Percentiles rank a stretch among this genome's conserved stretches.
Evolutionary conservation across 2,329 filamentous ascomycete genomes (phyloP).

Genomic region (Ceratocystis papillata): DNA sequence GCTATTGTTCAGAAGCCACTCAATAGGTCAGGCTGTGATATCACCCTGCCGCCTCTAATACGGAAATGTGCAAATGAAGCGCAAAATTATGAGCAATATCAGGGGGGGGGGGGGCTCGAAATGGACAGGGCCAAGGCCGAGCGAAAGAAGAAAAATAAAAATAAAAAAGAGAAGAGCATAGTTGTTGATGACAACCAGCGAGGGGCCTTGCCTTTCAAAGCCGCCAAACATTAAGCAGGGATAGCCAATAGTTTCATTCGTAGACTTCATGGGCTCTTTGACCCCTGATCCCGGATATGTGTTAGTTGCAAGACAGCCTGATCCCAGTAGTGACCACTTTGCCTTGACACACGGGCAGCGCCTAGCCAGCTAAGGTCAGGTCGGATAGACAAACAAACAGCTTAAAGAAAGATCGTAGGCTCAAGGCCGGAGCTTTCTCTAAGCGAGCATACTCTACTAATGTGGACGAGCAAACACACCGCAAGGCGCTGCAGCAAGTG

Average conservation of each 20-base stretch:
- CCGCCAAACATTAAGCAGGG: neutral
- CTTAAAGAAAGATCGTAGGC: too few species aligned
- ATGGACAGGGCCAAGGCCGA: too few species aligned
- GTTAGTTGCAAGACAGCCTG: neutral
- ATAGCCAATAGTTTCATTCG: neutral
- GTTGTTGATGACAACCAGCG: neutral
- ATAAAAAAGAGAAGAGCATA: neutral
- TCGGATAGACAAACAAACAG: too few species aligned
- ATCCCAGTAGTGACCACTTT: neutral
- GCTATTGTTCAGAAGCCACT: neutral
- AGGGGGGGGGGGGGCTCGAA: too few species aligned
- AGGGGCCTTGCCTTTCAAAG: neutral
- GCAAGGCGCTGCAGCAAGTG: too few species aligned
- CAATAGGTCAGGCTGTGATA: neutral
- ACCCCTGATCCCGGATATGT: neutral
- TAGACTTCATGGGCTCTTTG: neutral
- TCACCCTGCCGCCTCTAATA: neutral
- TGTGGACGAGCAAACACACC: too few species aligned
- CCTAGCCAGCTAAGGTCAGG: too few species aligned
- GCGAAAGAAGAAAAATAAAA: neutral
- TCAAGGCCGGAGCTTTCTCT: too few species aligned
- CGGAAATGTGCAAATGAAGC: neutral
- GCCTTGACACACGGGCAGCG: neutral
- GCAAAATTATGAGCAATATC: neutral
- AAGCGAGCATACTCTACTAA: too few species aligned